Percentiles rank a stretch among this genome's conserved stretches.
These are phyloP conservation scores for Diutina rugosa DNA, from an alignment of 1,139 yeast genomes.

Conservation along the genomic window DNA sequence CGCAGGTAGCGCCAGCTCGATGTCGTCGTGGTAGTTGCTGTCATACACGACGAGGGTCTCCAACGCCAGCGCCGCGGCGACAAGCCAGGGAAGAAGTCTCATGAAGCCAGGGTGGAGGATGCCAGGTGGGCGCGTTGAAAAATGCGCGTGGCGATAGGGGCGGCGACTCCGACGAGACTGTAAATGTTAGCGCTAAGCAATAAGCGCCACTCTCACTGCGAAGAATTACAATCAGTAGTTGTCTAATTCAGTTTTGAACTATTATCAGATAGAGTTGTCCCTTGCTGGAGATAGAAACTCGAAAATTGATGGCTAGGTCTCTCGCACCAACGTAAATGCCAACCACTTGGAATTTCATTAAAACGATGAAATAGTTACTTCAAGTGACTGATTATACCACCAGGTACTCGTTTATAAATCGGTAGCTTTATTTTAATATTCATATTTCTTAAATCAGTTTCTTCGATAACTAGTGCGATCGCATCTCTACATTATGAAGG, in stretches of 20 bases:
- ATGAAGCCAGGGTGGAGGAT: neutral
- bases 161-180: neutral
- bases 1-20: neutral
- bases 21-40: neutral
- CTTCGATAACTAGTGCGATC: neutral
- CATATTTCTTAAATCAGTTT: too few species aligned
- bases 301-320: too few species aligned
- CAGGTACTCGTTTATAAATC: too few species aligned
- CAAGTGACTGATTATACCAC: too few species aligned
- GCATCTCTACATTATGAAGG: conserved; percentile 4
- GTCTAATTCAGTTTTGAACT: too few species aligned
- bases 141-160: neutral
- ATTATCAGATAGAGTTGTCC: too few species aligned
- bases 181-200: neutral
- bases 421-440: too few species aligned
- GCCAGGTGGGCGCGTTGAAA: neutral
- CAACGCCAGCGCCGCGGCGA: neutral
- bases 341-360: too few species aligned
- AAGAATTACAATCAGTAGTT: neutral
- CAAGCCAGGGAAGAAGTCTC: neutral
- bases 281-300: too few species aligned
- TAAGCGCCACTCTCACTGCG: neutral
- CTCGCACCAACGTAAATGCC: too few species aligned
- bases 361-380: too few species aligned
- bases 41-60: conserved; percentile 1